Evolutionary conservation across 257 asterid species (phyloP).

Genomic region (Solanum stenotomum): DNA sequence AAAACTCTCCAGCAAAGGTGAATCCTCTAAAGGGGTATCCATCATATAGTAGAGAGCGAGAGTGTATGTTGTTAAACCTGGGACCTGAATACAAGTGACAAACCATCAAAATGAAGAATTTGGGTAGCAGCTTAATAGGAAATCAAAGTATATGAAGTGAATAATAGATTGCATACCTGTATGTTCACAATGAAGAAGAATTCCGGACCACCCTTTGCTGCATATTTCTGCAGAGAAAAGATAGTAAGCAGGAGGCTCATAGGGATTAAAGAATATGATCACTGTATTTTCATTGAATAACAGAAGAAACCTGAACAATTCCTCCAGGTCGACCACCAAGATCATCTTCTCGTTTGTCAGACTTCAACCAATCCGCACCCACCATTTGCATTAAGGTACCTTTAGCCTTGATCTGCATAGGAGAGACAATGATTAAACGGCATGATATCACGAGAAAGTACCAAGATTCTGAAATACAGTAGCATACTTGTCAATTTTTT

Average conservation of each 20-base stretch:
- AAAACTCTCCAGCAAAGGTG: constrained; percentile 88
- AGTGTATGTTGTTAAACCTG: constrained; percentile 83
- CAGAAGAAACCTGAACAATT: constrained; percentile 71
- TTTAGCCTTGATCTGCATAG: constrained; percentile 63
- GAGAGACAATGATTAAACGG: neutral
- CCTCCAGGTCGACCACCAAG: constrained; percentile 91
- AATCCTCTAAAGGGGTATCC: constrained; percentile 73
- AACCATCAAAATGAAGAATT: neutral
- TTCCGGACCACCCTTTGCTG: constrained; percentile 87
- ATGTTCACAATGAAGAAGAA: constrained; percentile 88
- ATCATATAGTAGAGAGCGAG: constrained; percentile 91
- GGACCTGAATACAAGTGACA: constrained; percentile 38
- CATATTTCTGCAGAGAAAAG: constrained; percentile 64
- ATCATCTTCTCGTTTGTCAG: constrained; percentile 97
- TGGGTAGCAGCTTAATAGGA: neutral
- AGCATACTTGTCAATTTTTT: neutral
- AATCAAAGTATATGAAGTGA: neutral
- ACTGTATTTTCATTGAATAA: neutral
- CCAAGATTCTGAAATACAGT: neutral
- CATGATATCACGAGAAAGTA: neutral
- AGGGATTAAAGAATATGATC: neutral
- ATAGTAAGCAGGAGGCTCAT: constrained; percentile 6
- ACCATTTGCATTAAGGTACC: constrained; percentile 97
- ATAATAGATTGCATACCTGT: constrained; percentile 44
- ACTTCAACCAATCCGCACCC: constrained; percentile 96